Percentiles rank a stretch among this genome's conserved stretches.
Evolutionary conservation across 2,329 filamentous ascomycete species (phyloP).

Genomic region (Apiospora sp.): DNA sequence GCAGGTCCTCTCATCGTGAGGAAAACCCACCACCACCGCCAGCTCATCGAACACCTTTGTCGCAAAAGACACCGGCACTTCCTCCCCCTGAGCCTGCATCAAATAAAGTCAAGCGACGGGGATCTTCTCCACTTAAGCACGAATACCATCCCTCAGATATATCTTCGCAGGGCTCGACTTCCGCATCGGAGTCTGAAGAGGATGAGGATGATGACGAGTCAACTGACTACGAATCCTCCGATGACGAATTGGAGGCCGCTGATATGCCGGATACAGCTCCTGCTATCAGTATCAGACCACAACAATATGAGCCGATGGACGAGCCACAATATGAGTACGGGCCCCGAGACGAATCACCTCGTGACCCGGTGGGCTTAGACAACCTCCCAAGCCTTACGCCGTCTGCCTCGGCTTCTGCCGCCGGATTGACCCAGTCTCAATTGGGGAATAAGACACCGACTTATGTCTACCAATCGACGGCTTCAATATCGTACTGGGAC

Average conservation of each 20-base stretch:
- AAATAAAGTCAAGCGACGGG: slow-evolving; percentile 69
- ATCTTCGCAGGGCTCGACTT: slow-evolving; percentile 54
- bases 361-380: slow-evolving; percentile 52
- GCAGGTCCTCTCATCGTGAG: slow-evolving; percentile 48
- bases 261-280: slow-evolving; percentile 67
- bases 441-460: neutral
- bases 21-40: slow-evolving; percentile 66
- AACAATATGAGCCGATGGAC: slow-evolving; percentile 28
- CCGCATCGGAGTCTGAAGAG: slow-evolving; percentile 48
- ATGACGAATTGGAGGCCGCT: slow-evolving; percentile 66
- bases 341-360: slow-evolving; percentile 34
- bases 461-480: slow-evolving; percentile 48
- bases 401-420: slow-evolving; percentile 84
- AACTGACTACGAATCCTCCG: slow-evolving; percentile 54
- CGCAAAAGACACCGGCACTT: slow-evolving; percentile 49
- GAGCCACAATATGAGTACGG: neutral
- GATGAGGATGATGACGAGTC: slow-evolving; percentile 59
- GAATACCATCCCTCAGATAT: slow-evolving; percentile 89
- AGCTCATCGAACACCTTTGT: slow-evolving; percentile 56
- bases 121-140: slow-evolving; percentile 94
- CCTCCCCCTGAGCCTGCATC: slow-evolving; percentile 53
- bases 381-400: slow-evolving; percentile 70
- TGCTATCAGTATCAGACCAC: slow-evolving; percentile 61
- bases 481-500: slow-evolving; percentile 69
- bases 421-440: slow-evolving; percentile 49